Evolutionary conservation across 1,284 basidiomycete species (phyloP), one percentile per base, ranked within the genome.

Genomic region (Leccinum pachyderme): DNA sequence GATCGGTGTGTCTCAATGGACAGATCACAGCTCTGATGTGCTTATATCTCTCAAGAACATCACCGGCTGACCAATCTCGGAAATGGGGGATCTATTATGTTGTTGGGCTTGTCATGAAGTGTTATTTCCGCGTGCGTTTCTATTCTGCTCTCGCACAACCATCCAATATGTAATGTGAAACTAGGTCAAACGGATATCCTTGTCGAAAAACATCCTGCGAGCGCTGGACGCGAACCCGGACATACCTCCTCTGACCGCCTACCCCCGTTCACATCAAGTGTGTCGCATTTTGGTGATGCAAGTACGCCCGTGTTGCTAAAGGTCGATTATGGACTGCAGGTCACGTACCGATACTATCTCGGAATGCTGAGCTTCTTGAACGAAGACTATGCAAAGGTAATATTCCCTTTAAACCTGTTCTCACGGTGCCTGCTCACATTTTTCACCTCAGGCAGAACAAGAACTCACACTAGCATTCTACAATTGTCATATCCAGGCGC

Each of bases 1-100:
- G 96, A 98, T 69, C 83, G 95, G 90, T 91, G 61, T 57, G 77
- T 45, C 41, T 49, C 39, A n/a, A 22, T 37, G 15, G 50, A 9
- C 22, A 45, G n/a, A 22, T 43, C 29, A 5, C 2, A 1, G 27
- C 18, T 28, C 15, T 15, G 3, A 50, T 53, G 49, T 27, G 15
- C 55, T 58, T 25, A 45, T 22, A 35, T 57, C 22, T 45, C 61
- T 58, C 7, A 6, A 85, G 89, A 63, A 79, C 73, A 53, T 89
- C 87, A 53, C 81, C 87, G 54, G 77, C 83, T 27, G 76, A 81
- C 2, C 83, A 90, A 67, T 93, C 91, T n/a, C 79, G 93, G 52
- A 93, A 94, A 73, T 94, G 87, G 86, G 96, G 95, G 3, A 85
- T 95, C 0, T 99, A 98, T 73, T 93, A 95, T 64, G 83, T 97